Conservation (phyloP, 495 filamentous ascomycete species). For the Neurospora sp. region DNA sequence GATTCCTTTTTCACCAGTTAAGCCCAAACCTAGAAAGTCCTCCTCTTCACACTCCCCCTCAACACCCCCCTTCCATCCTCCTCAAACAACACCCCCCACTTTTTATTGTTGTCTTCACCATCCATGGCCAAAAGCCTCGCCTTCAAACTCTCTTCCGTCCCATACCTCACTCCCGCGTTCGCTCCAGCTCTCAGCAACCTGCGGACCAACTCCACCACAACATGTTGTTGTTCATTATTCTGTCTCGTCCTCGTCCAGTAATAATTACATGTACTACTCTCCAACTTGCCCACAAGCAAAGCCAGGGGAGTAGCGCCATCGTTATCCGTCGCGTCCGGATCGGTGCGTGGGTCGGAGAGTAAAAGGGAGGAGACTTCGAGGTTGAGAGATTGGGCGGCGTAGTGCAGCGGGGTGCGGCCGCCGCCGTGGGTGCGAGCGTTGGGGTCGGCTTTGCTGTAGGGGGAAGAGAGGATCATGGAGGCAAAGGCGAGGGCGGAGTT, state of each 20-base stretch:
- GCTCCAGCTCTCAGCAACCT: slow-evolving; percentile 1
- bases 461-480: neutral
- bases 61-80: neutral
- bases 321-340: slow-evolving; percentile 3
- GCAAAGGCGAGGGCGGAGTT: neutral
- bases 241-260: too few species aligned
- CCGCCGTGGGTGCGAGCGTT: neutral
- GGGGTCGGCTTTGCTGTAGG: neutral
- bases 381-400: slow-evolving; percentile 4
- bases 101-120: too few species aligned
- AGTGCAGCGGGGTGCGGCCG: slow-evolving; percentile 11
- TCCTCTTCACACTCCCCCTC: neutral
- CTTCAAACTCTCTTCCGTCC: neutral
- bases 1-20: too few species aligned
- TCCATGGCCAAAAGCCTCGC: neutral
- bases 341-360: neutral
- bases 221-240: too few species aligned
- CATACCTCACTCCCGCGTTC: neutral
- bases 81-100: neutral
- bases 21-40: neutral
- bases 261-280: neutral
- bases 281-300: neutral
- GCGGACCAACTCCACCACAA: neutral
- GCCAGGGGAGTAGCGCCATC: slow-evolving; percentile 5
- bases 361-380: slow-evolving; percentile 1